phyloP scores from a whole-genome alignment of 805 yeast genomes.

The Cyberlindnera bimundalis region DNA sequence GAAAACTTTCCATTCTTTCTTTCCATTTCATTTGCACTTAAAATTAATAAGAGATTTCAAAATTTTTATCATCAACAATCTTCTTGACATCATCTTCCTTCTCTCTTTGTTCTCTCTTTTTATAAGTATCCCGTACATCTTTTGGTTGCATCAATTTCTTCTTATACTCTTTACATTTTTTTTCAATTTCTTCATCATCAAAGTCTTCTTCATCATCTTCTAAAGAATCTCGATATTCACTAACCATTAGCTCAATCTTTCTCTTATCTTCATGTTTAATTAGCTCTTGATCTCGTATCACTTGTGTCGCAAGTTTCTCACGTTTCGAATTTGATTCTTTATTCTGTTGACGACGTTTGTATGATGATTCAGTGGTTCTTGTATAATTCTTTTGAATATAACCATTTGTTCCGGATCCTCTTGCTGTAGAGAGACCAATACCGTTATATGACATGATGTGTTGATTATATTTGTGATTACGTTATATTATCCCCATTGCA shows the following conservation, averaged over 20 bases:
- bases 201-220: constrained; percentile 48
- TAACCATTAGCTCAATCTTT: constrained; percentile 36
- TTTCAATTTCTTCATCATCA: constrained; percentile 36
- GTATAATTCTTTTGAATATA: constrained; percentile 45
- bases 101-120: constrained; percentile 12
- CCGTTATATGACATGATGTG: constrained; percentile 61
- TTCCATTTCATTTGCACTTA: too few species aligned
- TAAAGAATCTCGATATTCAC: constrained; percentile 47
- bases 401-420: constrained; percentile 66
- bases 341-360: constrained; percentile 33
- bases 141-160: constrained; percentile 17
- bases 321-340: constrained; percentile 14
- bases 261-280: constrained; percentile 22
- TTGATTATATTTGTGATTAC: too few species aligned
- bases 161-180: constrained; percentile 30
- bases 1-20: too few species aligned
- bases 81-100: constrained; percentile 4
- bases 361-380: constrained; percentile 35
- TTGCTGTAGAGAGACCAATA: constrained; percentile 50
- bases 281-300: constrained; percentile 20
- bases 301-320: constrained; percentile 8
- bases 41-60: background rate
- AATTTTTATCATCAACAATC: background rate
- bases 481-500: too few species aligned
- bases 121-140: constrained; percentile 12